Conservation (phyloP, 345 rosid genomes). For the Eutrema japonicum region DNA sequence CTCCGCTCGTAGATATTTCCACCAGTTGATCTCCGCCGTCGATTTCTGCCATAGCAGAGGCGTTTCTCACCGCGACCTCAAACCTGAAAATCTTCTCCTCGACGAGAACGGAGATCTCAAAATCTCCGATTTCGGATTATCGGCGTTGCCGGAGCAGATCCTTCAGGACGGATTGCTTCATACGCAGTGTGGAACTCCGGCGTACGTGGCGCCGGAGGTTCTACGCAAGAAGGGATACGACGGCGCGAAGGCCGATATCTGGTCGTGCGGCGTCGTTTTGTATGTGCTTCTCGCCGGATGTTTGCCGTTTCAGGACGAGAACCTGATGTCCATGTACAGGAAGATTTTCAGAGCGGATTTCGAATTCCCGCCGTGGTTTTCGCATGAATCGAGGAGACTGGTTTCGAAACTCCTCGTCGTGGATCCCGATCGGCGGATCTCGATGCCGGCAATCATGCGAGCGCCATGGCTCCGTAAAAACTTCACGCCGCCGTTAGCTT, state of each 20-base stretch:
- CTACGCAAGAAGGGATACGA: slow-evolving; percentile 80
- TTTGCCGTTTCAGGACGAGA: slow-evolving; percentile 78
- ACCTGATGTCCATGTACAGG: slow-evolving; percentile 64
- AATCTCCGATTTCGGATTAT: slow-evolving; percentile 85
- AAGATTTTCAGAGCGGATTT: slow-evolving; percentile 67
- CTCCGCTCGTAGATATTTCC: slow-evolving; percentile 64
- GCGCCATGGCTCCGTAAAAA: slow-evolving; percentile 69
- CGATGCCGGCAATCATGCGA: slow-evolving; percentile 64
- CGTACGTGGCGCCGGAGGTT: slow-evolving; percentile 96
- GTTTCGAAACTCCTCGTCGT: slow-evolving; percentile 66
- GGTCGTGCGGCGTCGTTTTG: slow-evolving; percentile 93
- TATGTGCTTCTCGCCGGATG: slow-evolving; percentile 69
- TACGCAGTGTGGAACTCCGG: slow-evolving; percentile 87
- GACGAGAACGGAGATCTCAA: slow-evolving; percentile 77
- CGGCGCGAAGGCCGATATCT: slow-evolving; percentile 75
- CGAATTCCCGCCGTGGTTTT: slow-evolving; percentile 71
- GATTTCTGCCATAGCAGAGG: slow-evolving; percentile 86
- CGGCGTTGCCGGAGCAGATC: slow-evolving; percentile 74
- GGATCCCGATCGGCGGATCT: slow-evolving; percentile 65
- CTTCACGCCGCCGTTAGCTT: slow-evolving; percentile 43
- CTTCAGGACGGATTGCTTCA: slow-evolving; percentile 79
- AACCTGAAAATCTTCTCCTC: slow-evolving; percentile 77
- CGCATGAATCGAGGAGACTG: slow-evolving; percentile 59
- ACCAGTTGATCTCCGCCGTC: slow-evolving; percentile 73
- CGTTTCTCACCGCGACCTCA: slow-evolving; percentile 81